phyloP scores from a whole-genome alignment of 176 grass and related monocot genomes.

The Elaeis guineensis region DNA sequence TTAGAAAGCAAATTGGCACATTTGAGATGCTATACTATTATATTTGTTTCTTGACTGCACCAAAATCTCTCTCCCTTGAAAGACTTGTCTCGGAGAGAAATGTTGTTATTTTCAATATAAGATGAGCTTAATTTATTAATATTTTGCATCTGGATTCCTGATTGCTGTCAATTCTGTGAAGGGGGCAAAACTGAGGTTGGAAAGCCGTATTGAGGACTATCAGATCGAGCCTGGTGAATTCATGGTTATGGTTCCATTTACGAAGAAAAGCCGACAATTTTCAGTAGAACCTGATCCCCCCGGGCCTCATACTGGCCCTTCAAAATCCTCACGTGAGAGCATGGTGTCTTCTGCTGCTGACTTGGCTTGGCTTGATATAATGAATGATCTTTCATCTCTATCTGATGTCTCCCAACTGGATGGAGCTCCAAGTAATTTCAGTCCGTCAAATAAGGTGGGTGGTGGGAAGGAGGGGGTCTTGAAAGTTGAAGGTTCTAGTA shows the following conservation, averaged over 20 bases:
- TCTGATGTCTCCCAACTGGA: conserved; percentile 29
- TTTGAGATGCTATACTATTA: too few relatives aligned
- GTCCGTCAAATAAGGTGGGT: neutral
- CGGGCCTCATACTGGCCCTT: conserved; percentile 11
- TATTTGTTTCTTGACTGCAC: too few relatives aligned
- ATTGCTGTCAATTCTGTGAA: conserved; percentile 18
- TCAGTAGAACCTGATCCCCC: conserved; percentile 13
- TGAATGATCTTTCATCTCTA: conserved; percentile 66
- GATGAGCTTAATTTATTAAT: neutral
- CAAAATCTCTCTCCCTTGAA: too few relatives aligned
- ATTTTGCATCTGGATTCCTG: conserved; percentile 3
- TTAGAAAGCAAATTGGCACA: too few relatives aligned
- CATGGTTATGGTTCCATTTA: conserved; percentile 60
- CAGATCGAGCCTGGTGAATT: conserved; percentile 21
- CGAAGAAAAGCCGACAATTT: conserved; percentile 24
- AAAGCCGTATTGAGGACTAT: conserved; percentile 29
- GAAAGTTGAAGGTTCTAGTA: conserved; percentile 1
- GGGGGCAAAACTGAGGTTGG: conserved; percentile 58
- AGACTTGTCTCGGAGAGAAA: too few relatives aligned
- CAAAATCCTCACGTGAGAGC: conserved; percentile 3
- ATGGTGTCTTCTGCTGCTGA: conserved; percentile 31
- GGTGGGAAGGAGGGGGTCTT: conserved; percentile 1
- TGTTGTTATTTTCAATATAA: too few relatives aligned
- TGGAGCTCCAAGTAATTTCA: conserved; percentile 18
- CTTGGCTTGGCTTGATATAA: conserved; percentile 74